These are phyloP conservation scores for Ochromonas danica DNA, from an alignment of 108 stramenopile genomes.

Conservation along the genomic window DNA sequence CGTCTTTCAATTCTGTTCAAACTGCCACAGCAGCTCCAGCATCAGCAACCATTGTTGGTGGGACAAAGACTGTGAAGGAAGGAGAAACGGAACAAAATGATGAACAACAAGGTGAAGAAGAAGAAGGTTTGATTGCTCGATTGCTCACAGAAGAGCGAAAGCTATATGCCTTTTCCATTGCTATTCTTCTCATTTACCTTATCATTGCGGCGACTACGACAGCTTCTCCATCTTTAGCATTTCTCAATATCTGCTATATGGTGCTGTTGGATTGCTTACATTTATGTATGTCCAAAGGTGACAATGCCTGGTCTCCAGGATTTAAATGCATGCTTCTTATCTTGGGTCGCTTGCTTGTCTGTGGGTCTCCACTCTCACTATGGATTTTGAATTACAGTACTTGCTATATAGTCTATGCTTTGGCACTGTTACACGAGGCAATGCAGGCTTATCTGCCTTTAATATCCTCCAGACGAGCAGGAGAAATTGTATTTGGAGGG, in stretches of 20 bases:
- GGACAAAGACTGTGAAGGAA: background rate
- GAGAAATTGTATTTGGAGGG: slow-evolving; percentile 21
- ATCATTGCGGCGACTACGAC: slow-evolving; percentile 14
- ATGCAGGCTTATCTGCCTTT: background rate
- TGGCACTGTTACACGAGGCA: background rate
- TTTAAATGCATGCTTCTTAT: background rate
- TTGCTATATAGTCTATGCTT: slow-evolving; percentile 2
- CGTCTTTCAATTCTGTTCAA: background rate
- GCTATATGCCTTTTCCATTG: background rate
- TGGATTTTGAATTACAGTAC: slow-evolving; percentile 10
- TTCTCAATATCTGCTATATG: slow-evolving; percentile 3
- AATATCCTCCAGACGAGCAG: background rate
- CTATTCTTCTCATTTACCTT: slow-evolving; percentile 10
- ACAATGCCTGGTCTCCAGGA: slow-evolving; percentile 5
- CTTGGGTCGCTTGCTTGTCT: slow-evolving; percentile 8
- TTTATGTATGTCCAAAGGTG: background rate
- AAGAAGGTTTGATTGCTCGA: background rate
- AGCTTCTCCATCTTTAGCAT: background rate
- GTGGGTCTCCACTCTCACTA: background rate
- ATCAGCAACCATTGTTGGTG: background rate
- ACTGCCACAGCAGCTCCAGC: background rate
- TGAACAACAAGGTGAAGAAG: background rate
- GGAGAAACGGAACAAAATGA: background rate
- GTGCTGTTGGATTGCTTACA: slow-evolving; percentile 12
- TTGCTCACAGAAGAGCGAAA: background rate